Percentiles rank a stretch among this genome's conserved stretches.
phyloP scores from a whole-genome alignment of 1,284 basidiomycete genomes.

The Abortiporus biennis region DNA sequence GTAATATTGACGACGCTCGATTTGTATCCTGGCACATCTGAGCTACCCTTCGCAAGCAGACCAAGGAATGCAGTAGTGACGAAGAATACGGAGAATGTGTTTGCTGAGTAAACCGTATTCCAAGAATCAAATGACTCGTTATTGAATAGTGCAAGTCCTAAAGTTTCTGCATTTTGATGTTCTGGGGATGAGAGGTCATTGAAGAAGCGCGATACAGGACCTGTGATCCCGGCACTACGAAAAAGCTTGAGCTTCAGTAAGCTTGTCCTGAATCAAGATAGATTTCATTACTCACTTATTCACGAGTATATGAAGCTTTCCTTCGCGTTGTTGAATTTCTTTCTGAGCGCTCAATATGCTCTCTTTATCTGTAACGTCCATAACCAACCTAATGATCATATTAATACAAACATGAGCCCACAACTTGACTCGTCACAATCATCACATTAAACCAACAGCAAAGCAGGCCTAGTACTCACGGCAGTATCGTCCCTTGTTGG shows the following conservation, averaged over 20 bases:
- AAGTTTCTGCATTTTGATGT: slow-evolving; percentile 51
- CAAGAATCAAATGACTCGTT: slow-evolving; percentile 60
- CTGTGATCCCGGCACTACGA: slow-evolving; percentile 63
- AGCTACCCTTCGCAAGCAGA: slow-evolving; percentile 63
- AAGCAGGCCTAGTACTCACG: slow-evolving; percentile 50
- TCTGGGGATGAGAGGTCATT: slow-evolving; percentile 49
- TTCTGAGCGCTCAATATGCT: slow-evolving; percentile 55
- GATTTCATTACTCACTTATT: slow-evolving; percentile 64
- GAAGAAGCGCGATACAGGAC: slow-evolving; percentile 56
- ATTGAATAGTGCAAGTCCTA: slow-evolving; percentile 61
- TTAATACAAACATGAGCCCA: no score
- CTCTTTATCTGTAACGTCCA: slow-evolving; percentile 67
- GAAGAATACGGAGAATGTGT: slow-evolving; percentile 70
- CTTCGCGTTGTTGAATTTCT: slow-evolving; percentile 51
- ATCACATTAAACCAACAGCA: no score
- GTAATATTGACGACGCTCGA: slow-evolving; percentile 72
- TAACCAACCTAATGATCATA: slow-evolving; percentile 41
- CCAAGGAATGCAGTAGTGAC: slow-evolving; percentile 71
- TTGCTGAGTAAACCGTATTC: slow-evolving; percentile 54
- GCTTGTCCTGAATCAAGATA: slow-evolving; percentile 44
- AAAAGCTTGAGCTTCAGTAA: neutral
- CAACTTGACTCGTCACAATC: no score
- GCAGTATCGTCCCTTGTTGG: slow-evolving; percentile 42
- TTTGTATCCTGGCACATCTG: slow-evolving; percentile 47
- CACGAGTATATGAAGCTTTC: slow-evolving; percentile 70